A percentile compares a stretch with the other conserved stretches of the same genome.
Evolutionary conservation across 176 grass and related monocot species (phyloP).

Genomic region (Cenchrus americanus): DNA sequence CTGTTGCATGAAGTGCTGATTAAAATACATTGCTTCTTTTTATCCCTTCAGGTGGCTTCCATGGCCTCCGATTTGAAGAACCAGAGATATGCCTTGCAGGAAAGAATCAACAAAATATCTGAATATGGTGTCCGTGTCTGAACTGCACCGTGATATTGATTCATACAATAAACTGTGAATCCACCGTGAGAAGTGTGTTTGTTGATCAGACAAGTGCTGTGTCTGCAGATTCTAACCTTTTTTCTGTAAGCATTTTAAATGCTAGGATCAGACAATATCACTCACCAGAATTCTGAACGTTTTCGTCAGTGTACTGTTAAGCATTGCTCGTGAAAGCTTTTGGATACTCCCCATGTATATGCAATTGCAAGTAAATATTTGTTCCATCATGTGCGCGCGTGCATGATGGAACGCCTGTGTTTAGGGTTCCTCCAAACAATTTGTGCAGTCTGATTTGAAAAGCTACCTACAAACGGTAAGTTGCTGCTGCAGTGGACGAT

Average conservation of each 20-base stretch:
- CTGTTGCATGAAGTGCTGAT: background rate
- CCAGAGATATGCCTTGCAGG: constrained; percentile 62
- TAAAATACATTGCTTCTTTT: background rate
- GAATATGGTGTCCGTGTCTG: constrained; percentile 88
- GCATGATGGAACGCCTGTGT: no score
- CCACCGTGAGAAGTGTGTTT: background rate
- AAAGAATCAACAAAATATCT: constrained; percentile 81
- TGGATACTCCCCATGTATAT: background rate
- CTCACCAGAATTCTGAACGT: constrained; percentile 18
- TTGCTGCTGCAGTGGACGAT: background rate
- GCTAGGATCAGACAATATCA: constrained; percentile 1
- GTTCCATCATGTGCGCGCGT: background rate
- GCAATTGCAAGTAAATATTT: background rate
- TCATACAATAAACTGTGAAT: constrained; percentile 45
- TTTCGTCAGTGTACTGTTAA: background rate
- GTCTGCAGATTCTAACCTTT: constrained; percentile 21
- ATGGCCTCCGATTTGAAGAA: constrained; percentile 88
- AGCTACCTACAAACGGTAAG: background rate
- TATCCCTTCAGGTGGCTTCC: constrained; percentile 69
- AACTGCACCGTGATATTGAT: constrained; percentile 26
- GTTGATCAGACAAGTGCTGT: constrained; percentile 4
- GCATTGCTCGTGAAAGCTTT: background rate
- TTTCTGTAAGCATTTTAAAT: constrained; percentile 39
- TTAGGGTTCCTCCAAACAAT: background rate
- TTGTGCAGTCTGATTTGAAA: background rate